Evolutionary conservation across 2,329 filamentous ascomycete genomes (phyloP).

Genomic region (Blastomyces emzantsi): DNA sequence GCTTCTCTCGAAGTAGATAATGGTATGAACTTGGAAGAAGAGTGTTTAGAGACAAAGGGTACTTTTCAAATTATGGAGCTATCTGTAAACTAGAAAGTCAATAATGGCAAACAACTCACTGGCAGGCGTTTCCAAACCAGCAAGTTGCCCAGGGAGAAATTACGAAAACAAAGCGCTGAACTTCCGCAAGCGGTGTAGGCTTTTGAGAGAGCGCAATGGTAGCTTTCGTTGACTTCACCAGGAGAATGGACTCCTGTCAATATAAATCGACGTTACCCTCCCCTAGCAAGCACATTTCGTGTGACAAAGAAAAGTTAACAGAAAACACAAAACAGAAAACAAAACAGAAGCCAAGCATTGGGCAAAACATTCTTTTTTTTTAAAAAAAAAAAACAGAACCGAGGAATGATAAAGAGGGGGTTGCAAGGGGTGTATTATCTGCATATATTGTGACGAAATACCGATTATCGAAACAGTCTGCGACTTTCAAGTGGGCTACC

Average conservation of each 20-base stretch:
- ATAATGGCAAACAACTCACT: not conserved
- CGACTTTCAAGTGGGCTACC: not conserved
- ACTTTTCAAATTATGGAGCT: slow-evolving; percentile 1
- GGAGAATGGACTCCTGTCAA: not conserved
- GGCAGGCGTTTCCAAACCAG: not conserved
- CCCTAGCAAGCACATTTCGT: not conserved
- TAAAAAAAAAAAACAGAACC: not conserved
- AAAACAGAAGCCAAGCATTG: not conserved
- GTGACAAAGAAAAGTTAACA: not conserved
- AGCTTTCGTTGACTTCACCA: not conserved
- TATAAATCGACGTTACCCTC: not conserved
- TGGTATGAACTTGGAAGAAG: not conserved
- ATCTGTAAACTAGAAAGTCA: slow-evolving; percentile 2
- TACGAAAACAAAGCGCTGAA: not conserved
- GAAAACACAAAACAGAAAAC: not conserved
- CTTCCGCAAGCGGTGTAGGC: not conserved
- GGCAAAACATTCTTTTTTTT: not conserved
- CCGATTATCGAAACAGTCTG: slow-evolving; percentile 1
- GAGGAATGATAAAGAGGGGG: too few relatives aligned
- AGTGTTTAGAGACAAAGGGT: not conserved
- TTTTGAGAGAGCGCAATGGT: not conserved
- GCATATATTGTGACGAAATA: slow-evolving; percentile 7
- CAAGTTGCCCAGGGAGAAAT: not conserved
- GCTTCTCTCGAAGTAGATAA: not conserved
- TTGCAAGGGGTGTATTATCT: slow-evolving; percentile 2